These are phyloP conservation scores for Clitopilus passeckerianus DNA, from an alignment of 768 basidiomycete species.

Conservation along the genomic window DNA sequence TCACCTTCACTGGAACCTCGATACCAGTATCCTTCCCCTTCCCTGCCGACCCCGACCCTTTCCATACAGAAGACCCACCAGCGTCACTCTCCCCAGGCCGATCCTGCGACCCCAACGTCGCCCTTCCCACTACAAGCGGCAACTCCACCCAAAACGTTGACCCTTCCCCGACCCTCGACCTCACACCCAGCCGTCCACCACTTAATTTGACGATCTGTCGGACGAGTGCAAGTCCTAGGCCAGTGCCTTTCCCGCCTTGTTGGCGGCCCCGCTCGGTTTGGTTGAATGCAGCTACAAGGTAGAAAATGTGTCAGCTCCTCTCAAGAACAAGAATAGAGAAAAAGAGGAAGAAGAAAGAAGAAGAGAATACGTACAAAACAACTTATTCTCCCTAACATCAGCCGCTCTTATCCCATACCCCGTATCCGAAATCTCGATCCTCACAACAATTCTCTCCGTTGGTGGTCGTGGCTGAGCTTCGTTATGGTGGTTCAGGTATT, in stretches of 20 bases:
- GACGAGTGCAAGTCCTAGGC: slow-evolving; percentile 52
- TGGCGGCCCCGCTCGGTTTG: slow-evolving; percentile 52
- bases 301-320: too few species aligned
- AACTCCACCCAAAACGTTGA: slow-evolving; percentile 74
- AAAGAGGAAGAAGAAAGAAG: background rate
- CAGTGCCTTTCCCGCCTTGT: slow-evolving; percentile 42
- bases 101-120: slow-evolving; percentile 24
- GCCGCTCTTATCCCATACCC: slow-evolving; percentile 54
- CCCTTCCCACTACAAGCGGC: slow-evolving; percentile 43
- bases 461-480: background rate
- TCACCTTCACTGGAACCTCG: too few species aligned
- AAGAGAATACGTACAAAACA: slow-evolving; percentile 41
- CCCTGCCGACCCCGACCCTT: too few species aligned
- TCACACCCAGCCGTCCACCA: slow-evolving; percentile 47
- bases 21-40: too few species aligned
- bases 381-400: slow-evolving; percentile 54
- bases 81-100: slow-evolving; percentile 28
- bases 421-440: slow-evolving; percentile 66
- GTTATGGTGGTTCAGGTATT: slow-evolving; percentile 2
- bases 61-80: too few species aligned
- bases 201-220: slow-evolving; percentile 54
- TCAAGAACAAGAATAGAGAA: background rate
- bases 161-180: slow-evolving; percentile 45
- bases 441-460: slow-evolving; percentile 53
- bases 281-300: slow-evolving; percentile 45